Percentiles rank a stretch among this genome's conserved stretches.
These are phyloP conservation scores for Kurtzmaniella quercitrusa DNA, from an alignment of 1,139 yeast species.

Conservation along the genomic window DNA sequence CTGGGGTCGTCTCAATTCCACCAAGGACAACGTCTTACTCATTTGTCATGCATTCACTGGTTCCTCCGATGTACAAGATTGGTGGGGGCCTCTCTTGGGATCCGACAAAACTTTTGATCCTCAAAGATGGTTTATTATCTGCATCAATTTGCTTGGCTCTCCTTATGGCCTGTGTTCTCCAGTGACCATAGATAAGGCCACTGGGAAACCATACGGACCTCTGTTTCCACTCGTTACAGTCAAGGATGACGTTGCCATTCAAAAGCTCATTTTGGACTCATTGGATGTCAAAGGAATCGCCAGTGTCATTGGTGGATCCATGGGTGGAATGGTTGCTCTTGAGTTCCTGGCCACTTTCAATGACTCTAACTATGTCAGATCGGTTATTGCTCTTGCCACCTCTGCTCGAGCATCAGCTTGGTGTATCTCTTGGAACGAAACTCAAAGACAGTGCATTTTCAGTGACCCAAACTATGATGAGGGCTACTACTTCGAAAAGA, in stretches of 20 bases:
- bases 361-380: conserved; percentile 64
- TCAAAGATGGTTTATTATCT: conserved; percentile 74
- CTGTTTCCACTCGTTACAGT: conserved; percentile 91
- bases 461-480: conserved; percentile 91
- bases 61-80: conserved; percentile 88
- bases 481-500: conserved; percentile 68
- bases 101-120: conserved; percentile 88
- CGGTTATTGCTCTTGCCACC: conserved; percentile 84
- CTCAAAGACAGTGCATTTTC: conserved; percentile 93
- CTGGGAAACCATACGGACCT: conserved; percentile 82
- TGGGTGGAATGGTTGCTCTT: conserved; percentile 98
- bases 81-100: conserved; percentile 98
- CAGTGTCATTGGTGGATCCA: conserved; percentile 90
- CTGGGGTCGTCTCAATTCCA: conserved; percentile 79
- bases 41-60: conserved; percentile 96
- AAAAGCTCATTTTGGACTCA: conserved; percentile 66
- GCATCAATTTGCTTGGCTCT: conserved; percentile 88
- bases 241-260: conserved; percentile 86
- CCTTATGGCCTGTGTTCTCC: conserved; percentile 98
- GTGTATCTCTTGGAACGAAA: conserved; percentile 99
- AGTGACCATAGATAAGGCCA: conserved; percentile 65
- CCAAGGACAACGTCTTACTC: conserved; percentile 69
- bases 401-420: conserved; percentile 95
- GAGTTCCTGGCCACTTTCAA: conserved; percentile 74
- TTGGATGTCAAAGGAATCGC: conserved; percentile 75